Evolutionary conservation across 176 grass and related monocot genomes (phyloP).

Genomic region (Carex myosuroides): DNA sequence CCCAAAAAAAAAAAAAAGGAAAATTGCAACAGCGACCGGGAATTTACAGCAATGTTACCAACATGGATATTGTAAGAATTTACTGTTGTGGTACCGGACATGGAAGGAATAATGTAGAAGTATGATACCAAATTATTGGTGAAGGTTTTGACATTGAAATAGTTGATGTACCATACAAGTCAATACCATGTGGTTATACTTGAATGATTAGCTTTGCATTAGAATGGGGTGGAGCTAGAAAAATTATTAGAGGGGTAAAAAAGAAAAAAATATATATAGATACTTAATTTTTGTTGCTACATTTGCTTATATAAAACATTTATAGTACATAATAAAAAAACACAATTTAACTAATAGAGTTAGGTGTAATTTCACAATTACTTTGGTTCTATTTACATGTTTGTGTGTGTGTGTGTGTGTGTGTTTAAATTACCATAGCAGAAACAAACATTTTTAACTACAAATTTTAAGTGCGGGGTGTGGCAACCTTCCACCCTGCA

Average conservation of each 20-base stretch:
- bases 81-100: not conserved
- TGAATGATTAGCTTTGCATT: not conserved
- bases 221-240: not conserved
- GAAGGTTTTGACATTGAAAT: not conserved
- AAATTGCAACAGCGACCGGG: not conserved
- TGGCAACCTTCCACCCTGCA: not conserved
- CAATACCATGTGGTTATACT: not conserved
- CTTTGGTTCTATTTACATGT: not conserved
- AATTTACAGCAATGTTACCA: too few relatives aligned
- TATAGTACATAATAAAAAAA: not conserved
- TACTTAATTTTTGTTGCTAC: not conserved
- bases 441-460: not conserved
- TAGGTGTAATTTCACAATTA: not conserved
- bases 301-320: not conserved
- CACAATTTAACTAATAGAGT: not conserved
- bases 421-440: not conserved
- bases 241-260: not conserved
- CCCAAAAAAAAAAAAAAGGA: not conserved
- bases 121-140: conserved; percentile 2
- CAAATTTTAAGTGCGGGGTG: not conserved
- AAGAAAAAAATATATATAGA: not conserved
- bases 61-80: not conserved
- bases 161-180: not conserved
- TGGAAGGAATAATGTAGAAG: conserved; percentile 4
- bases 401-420: not conserved